Evolutionary conservation across 2,329 filamentous ascomycete genomes (phyloP), one percentile per base, ranked within the genome.

Genomic region (Lachnellula arida): DNA sequence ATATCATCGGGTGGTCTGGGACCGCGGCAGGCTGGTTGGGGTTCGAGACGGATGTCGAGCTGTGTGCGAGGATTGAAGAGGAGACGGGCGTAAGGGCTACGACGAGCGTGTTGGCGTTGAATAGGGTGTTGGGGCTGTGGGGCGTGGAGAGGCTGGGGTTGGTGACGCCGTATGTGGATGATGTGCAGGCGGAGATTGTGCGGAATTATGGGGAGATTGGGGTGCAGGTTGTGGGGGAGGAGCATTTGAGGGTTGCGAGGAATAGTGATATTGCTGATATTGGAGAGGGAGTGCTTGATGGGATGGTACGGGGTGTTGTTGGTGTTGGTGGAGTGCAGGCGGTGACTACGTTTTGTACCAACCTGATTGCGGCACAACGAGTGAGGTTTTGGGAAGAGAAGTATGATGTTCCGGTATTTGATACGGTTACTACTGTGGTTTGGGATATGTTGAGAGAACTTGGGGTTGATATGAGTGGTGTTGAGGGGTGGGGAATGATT

Each of bases 341-440:
- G 2, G 62, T 76, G 1, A 70, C 70, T 7, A 73, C 72, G 2
- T 75, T 76, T 60, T 77, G 74, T 63, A 78, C 74, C 14, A 77
- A 76, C 60, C 61, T 76, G 32, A 63, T 63, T 12, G 74, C 73
- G 3, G 74, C 74, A 6, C 71, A 74, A 53, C 62, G 70, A 7
- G 73, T 68, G 1, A 60, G 57, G 9, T 37, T 64, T 15, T 77
- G 74, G 75, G 75, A 77, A 59, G 51, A 64, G 40, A 62, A 67
- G 56, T 56, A 72, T 53, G 65, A 64, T 1, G 48, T 76, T 3
- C 63, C 66, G 3, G 71, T 76, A 5, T 66, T 75, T 19, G 75
- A 77, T 64, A 74, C 72, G 0, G 73, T 77, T 9, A 68, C 71
- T 0, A 75, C 73, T 1, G 72, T 76, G 3, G 60, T 76, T 2